Evolutionary conservation across 78 protist genomes (phyloP), one percentile per base, ranked within the genome.

Genomic region (Creolimax fragrantissima): DNA sequence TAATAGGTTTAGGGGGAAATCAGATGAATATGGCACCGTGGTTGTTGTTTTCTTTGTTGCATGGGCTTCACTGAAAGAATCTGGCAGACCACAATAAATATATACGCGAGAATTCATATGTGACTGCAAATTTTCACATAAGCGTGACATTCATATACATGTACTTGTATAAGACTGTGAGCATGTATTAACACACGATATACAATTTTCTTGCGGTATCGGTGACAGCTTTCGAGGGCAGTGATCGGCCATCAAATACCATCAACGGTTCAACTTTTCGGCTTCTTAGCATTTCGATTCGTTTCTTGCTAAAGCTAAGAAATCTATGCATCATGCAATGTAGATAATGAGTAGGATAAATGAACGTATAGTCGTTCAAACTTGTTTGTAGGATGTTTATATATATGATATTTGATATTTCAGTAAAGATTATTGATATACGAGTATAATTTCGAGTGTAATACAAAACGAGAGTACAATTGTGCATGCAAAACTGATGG

Each of bases 221-320:
- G 7, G 95, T 95, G 35, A n/a, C 45, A 4, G 44, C 89, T 89
- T 98, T 98, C 88, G 93, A 74, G 2, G 98, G 98, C 24, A 97
- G 47, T 35, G 88, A 36, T 4, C 93, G 96, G 35, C 99, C 98
- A 81, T 97, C 99, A 24, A 97, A 96, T 3, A 98, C 97, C 2
- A 97, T 43, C 3, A 96, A 74, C 2, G 98, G 99, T 84, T 37
- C 43, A 32, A 98, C 81, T 41, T 93, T 94, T 42, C 89, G 2
- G 2, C 42, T 11, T 17, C 7, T 41, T 11, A 97, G 66, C 96
- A 97, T 42, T 41, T 41, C 84, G 41, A 97, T 84, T 43, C 91
- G 90, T 39, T 24, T 42, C 86, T 24, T 3, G 3, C 4, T 6
- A 3, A 35, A 4, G 44, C 45, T n/a, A 17, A 85, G 89, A 4